phyloP scores from a whole-genome alignment of 2,329 filamentous ascomycete genomes.

The Diplodia intermedia region DNA sequence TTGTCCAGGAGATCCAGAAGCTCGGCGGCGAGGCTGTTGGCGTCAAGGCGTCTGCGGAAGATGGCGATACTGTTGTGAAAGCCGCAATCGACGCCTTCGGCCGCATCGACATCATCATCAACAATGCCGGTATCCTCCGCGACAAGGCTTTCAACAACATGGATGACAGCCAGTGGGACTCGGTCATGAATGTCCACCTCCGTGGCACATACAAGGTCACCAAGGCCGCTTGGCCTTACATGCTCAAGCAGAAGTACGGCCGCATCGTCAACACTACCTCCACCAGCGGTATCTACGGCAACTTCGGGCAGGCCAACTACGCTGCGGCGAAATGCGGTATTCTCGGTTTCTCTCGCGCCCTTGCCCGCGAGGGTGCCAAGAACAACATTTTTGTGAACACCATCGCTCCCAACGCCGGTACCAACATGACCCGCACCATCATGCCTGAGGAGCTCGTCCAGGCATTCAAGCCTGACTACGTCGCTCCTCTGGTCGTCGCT shows the following conservation, averaged over 20 bases:
- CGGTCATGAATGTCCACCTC: conserved; percentile 90
- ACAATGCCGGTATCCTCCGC: conserved; percentile 96
- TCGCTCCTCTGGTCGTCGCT: conserved; percentile 88
- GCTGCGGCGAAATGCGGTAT: conserved; percentile 76
- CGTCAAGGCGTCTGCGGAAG: conserved; percentile 91
- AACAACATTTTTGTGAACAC: conserved; percentile 99
- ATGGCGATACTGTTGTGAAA: conserved; percentile 91
- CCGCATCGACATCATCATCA: conserved; percentile 92
- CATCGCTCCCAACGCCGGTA: conserved; percentile 96
- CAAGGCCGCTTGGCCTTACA: conserved; percentile 96
- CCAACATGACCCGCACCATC: conserved; percentile 90
- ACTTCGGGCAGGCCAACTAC: conserved; percentile 99
- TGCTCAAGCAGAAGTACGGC: conserved; percentile 98
- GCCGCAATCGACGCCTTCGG: conserved; percentile 91
- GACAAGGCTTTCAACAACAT: conserved; percentile 99
- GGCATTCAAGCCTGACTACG: conserved; percentile 98
- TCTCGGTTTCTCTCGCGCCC: conserved; percentile 89
- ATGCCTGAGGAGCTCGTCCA: conserved; percentile 97
- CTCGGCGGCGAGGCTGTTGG: conserved; percentile 87
- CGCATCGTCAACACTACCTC: conserved; percentile 96
- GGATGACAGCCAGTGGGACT: conserved; percentile 92
- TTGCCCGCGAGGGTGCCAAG: conserved; percentile 92
- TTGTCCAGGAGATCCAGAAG: conserved; percentile 92
- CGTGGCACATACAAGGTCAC: conserved; percentile 95
- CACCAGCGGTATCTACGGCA: conserved; percentile 97